phyloP scores from a whole-genome alignment of 495 filamentous ascomycete genomes.

The Penicillium canescens region DNA sequence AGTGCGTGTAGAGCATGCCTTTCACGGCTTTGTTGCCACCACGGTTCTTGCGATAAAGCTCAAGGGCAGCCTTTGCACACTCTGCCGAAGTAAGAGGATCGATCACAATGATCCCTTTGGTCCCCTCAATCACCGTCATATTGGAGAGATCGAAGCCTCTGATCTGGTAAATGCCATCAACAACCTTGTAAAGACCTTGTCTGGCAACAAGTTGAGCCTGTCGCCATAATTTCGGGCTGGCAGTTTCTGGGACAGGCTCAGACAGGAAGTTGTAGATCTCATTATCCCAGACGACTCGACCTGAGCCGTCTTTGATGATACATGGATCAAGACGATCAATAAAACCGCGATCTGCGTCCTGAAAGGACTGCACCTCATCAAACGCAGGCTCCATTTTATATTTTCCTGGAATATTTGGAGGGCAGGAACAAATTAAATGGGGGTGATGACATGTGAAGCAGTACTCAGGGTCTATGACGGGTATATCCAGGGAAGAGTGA shows the following conservation, averaged over 20 bases:
- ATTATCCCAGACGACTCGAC: conserved; percentile 15
- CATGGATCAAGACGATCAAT: conserved; percentile 9
- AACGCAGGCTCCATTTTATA: background rate
- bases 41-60: conserved; percentile 13
- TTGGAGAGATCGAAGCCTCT: conserved; percentile 21
- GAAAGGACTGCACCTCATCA: background rate
- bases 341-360: conserved; percentile 11
- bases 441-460: too few species aligned
- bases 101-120: conserved; percentile 19
- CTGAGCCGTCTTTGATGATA: conserved; percentile 8
- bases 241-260: conserved; percentile 8
- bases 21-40: conserved; percentile 10
- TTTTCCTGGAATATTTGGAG: too few species aligned
- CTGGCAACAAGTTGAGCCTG: conserved; percentile 13
- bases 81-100: conserved; percentile 23
- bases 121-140: conserved; percentile 24
- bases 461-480: too few species aligned
- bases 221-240: conserved; percentile 20
- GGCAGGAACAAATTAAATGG: too few species aligned
- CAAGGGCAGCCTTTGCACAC: conserved; percentile 11
- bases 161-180: conserved; percentile 19
- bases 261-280: conserved; percentile 15
- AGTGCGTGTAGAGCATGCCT: conserved; percentile 24
- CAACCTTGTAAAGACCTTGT: conserved; percentile 20
- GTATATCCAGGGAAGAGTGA: too few species aligned